Conservation (phyloP, 2,329 filamentous ascomycete genomes). For the Nemania abortiva region DNA sequence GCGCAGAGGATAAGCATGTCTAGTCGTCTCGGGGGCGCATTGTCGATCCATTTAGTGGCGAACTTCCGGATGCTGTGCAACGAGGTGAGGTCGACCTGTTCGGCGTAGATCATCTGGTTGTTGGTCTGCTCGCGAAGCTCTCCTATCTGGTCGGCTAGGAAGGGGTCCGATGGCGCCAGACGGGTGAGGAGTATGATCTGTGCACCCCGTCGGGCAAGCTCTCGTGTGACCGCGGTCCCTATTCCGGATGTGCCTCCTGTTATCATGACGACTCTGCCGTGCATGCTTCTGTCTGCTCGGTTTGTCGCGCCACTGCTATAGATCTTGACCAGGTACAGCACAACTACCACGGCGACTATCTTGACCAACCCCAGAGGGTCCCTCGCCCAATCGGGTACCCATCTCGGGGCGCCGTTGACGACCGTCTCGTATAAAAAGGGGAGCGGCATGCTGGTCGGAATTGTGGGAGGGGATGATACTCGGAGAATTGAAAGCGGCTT, state of each 20-base stretch:
- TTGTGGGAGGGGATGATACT: constrained; percentile 1
- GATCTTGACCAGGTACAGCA: constrained; percentile 69
- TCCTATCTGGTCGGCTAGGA: constrained; percentile 91
- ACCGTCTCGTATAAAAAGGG: constrained; percentile 62
- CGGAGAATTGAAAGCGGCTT: background rate
- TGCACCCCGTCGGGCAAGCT: constrained; percentile 83
- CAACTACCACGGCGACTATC: constrained; percentile 52
- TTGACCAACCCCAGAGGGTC: constrained; percentile 59
- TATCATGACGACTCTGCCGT: constrained; percentile 92
- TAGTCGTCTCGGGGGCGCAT: constrained; percentile 85
- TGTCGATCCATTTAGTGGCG: constrained; percentile 98
- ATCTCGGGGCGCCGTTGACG: constrained; percentile 63
- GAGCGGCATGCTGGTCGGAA: constrained; percentile 49
- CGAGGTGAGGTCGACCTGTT: constrained; percentile 89
- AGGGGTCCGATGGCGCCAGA: constrained; percentile 83
- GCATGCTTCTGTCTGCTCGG: constrained; percentile 82
- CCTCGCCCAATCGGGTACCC: constrained; percentile 57
- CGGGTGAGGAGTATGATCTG: constrained; percentile 92
- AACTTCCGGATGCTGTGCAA: constrained; percentile 93
- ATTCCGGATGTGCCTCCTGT: constrained; percentile 96
- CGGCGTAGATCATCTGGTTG: constrained; percentile 93
- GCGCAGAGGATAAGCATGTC: constrained; percentile 94
- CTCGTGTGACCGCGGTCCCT: constrained; percentile 79
- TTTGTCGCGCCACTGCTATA: constrained; percentile 84
- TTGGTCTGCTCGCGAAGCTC: constrained; percentile 81